These are phyloP conservation scores for Sinapis alba DNA, from an alignment of 441 rosid genomes.

Conservation along the genomic window DNA sequence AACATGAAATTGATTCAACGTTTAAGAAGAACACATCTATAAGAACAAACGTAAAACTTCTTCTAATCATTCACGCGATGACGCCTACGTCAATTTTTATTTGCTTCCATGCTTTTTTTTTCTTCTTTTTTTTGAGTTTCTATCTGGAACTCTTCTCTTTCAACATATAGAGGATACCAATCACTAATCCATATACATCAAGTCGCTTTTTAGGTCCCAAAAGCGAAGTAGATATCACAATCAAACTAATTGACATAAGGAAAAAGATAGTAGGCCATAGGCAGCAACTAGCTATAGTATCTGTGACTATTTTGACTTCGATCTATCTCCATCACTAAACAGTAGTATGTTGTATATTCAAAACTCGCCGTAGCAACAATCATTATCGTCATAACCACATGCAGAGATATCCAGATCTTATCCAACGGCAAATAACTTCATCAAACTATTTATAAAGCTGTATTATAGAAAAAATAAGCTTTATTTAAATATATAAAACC, in stretches of 20 bases:
- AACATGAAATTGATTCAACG: not conserved
- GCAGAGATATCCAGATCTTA: slow-evolving; percentile 32
- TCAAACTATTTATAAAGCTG: slow-evolving; percentile 8
- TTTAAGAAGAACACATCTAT: not conserved
- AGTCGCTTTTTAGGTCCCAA: not conserved
- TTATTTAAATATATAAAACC: not conserved
- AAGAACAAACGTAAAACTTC: not conserved
- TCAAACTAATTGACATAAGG: not conserved
- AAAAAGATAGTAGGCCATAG: slow-evolving; percentile 10
- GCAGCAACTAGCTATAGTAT: too few relatives aligned
- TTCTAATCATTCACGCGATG: not conserved
- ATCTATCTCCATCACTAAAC: slow-evolving; percentile 33
- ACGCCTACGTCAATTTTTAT: not conserved
- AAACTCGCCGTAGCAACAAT: slow-evolving; percentile 29
- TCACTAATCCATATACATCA: not conserved
- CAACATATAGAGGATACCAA: not conserved
- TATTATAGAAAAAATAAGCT: not conserved
- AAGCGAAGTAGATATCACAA: not conserved
- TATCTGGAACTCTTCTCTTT: not conserved
- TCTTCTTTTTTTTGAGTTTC: not conserved
- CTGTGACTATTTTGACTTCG: not conserved
- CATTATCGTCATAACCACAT: slow-evolving; percentile 26
- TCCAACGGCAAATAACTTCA: slow-evolving; percentile 16
- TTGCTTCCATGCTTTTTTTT: not conserved
- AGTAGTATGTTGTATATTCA: slow-evolving; percentile 24